A percentile compares a stretch with the other conserved stretches of the same genome.
Conservation (phyloP, 2,329 filamentous ascomycete genomes). For the Colletotrichum liaoningense region DNA sequence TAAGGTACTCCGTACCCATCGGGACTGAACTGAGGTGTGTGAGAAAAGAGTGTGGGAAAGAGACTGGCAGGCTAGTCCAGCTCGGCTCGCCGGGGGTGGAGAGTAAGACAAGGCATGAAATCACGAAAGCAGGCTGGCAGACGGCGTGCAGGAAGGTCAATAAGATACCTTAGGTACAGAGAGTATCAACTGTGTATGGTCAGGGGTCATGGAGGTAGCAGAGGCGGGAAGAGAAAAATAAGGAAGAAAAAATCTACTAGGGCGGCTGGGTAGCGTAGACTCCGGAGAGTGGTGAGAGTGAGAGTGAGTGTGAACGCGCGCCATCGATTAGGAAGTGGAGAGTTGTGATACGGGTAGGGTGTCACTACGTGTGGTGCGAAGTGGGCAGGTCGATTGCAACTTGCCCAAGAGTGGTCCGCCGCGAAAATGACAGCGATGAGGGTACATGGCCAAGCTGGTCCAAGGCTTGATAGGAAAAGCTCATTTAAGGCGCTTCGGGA, state of each 20-base stretch:
- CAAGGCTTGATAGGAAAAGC: conserved; percentile 15
- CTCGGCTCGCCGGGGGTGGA: conserved; percentile 30
- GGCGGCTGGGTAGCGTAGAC: background rate
- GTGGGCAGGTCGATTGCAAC: conserved; percentile 24
- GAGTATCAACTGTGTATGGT: background rate
- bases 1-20: conserved; percentile 2
- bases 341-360: conserved; percentile 36
- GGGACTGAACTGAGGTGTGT: conserved; percentile 24
- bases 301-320: conserved; percentile 28
- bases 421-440: conserved; percentile 24
- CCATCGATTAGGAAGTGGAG: conserved; percentile 31
- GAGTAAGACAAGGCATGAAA: conserved; percentile 29
- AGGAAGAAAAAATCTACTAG: conserved; percentile 6
- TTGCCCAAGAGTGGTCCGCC: background rate
- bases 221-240: conserved; percentile 8
- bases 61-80: conserved; percentile 22
- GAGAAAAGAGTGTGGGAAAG: conserved; percentile 20
- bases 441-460: background rate
- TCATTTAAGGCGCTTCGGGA: background rate
- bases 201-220: conserved; percentile 21
- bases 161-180: background rate
- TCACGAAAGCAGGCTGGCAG: conserved; percentile 37
- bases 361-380: conserved; percentile 34
- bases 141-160: conserved; percentile 33
- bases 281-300: conserved; percentile 22